Conservation (phyloP, 495 filamentous ascomycete genomes). For the Trichocladium antarcticum region DNA sequence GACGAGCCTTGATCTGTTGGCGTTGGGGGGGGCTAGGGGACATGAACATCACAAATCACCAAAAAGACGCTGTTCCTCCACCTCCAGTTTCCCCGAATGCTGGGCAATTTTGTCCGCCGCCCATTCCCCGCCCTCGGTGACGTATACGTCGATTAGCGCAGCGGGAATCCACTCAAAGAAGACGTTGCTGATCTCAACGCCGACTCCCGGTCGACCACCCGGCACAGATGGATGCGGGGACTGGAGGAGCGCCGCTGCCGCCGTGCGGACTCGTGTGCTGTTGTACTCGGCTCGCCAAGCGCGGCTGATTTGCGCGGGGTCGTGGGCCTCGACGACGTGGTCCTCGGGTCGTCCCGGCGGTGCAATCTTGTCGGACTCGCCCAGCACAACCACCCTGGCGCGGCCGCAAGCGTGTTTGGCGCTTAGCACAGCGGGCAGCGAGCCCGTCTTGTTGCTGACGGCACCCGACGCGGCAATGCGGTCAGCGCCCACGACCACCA, state of each 20-base stretch:
- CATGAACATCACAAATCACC: conserved; percentile 18
- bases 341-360: conserved; percentile 25
- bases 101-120: conserved; percentile 21
- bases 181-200: conserved; percentile 42
- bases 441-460: conserved; percentile 60
- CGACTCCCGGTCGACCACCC: background rate
- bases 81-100: conserved; percentile 21
- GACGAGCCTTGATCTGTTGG: background rate
- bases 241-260: background rate
- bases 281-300: conserved; percentile 33
- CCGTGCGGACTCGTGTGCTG: conserved; percentile 15
- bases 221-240: background rate
- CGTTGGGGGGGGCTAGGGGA: background rate
- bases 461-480: conserved; percentile 43
- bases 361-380: conserved; percentile 51
- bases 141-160: conserved; percentile 42
- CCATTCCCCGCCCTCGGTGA: conserved; percentile 43
- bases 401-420: conserved; percentile 34
- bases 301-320: conserved; percentile 34
- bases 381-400: conserved; percentile 42
- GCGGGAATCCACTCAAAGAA: conserved; percentile 59
- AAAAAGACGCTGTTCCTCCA: conserved; percentile 26
- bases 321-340: conserved; percentile 39
- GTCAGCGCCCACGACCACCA: conserved; percentile 54
- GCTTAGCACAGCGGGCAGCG: conserved; percentile 43